Conservation (phyloP, 2,329 filamentous ascomycete species). For the Eurotiales sp. region DNA sequence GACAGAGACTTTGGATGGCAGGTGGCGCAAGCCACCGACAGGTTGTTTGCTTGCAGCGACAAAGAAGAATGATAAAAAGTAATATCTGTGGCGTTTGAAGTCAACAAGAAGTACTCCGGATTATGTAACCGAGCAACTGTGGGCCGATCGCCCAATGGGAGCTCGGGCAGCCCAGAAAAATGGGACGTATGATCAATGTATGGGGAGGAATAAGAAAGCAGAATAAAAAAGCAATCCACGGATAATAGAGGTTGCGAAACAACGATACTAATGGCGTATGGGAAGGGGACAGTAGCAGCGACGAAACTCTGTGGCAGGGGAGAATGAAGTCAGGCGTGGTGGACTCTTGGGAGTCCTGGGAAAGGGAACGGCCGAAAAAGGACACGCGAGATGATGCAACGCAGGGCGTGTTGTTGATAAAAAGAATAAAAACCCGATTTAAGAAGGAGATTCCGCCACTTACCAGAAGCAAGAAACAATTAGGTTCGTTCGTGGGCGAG, state of each 20-base stretch:
- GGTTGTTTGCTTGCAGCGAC: conserved; percentile 2
- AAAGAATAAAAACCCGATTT: too few relatives aligned
- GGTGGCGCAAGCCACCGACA: conserved; percentile 2
- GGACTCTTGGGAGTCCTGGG: neutral
- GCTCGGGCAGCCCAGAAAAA: neutral
- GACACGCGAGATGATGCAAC: conserved; percentile 20
- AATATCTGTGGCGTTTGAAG: conserved; percentile 11
- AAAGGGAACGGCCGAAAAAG: conserved; percentile 10
- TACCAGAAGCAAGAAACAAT: neutral
- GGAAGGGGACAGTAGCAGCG: neutral
- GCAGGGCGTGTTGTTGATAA: neutral
- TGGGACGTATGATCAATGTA: neutral
- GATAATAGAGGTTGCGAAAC: neutral
- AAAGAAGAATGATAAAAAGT: conserved; percentile 3
- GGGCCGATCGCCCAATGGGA: conserved; percentile 7
- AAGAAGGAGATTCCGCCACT: neutral
- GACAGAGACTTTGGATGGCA: neutral
- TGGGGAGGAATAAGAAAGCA: neutral
- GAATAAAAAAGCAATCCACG: neutral
- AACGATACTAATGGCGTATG: too few relatives aligned
- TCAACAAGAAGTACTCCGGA: conserved; percentile 5
- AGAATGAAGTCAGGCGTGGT: neutral
- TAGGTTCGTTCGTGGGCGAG: too few relatives aligned
- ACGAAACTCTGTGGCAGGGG: neutral
- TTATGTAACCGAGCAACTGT: neutral